phyloP scores from a whole-genome alignment of 129 eudicot species.

The Solidago caesia region DNA sequence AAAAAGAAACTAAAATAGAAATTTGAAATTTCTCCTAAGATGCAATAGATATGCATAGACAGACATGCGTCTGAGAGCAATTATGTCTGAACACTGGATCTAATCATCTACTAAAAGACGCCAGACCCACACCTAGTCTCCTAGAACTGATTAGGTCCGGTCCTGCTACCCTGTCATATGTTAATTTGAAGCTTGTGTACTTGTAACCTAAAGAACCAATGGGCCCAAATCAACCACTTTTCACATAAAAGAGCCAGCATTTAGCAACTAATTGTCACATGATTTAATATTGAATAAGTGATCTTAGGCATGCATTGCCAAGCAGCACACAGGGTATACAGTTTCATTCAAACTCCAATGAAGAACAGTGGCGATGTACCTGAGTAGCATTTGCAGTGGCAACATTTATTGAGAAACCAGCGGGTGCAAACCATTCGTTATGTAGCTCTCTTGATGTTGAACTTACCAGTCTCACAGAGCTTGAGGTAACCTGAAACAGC shows the following conservation, averaged over 20 bases:
- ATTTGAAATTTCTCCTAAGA: not conserved
- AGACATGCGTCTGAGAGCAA: not conserved
- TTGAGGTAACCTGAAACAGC: conserved; percentile 74
- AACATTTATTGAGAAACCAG: conserved; percentile 82
- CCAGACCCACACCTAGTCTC: not conserved
- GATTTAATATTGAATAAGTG: not conserved
- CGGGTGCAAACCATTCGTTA: conserved; percentile 82
- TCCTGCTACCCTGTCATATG: too few relatives aligned
- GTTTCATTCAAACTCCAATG: not conserved
- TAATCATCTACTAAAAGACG: not conserved
- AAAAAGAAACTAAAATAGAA: not conserved
- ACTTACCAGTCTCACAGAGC: conserved; percentile 82
- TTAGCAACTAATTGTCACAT: not conserved
- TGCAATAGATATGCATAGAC: not conserved
- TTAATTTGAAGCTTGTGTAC: too few relatives aligned
- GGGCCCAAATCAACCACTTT: too few relatives aligned
- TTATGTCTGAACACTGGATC: not conserved
- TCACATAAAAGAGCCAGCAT: too few relatives aligned
- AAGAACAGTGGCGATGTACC: conserved; percentile 36
- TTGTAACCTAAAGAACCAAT: too few relatives aligned
- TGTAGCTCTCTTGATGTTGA: conserved; percentile 74
- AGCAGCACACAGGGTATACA: not conserved
- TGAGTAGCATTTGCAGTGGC: conserved; percentile 95
- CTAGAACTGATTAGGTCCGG: not conserved
- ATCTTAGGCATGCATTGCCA: not conserved